These are phyloP conservation scores for Pseudonectria foliicola DNA, from an alignment of 2,329 filamentous ascomycete species.

Conservation along the genomic window DNA sequence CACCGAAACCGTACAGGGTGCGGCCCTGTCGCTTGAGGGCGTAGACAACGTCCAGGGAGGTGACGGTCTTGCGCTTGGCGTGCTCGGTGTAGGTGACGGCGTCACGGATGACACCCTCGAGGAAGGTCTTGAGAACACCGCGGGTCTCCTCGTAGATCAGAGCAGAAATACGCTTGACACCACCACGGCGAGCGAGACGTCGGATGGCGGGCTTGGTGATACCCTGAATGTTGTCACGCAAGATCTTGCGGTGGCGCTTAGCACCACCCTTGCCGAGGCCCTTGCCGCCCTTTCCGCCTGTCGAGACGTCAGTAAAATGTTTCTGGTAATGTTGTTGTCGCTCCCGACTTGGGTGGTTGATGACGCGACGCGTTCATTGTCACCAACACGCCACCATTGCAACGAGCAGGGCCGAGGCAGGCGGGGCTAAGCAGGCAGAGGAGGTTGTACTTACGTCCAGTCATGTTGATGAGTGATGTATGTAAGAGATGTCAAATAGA, in stretches of 20 bases:
- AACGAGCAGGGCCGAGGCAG: too few relatives aligned
- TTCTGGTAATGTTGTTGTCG: neutral
- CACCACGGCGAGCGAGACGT: conserved; percentile 96
- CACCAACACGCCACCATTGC: neutral
- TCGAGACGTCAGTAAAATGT: conserved; percentile 37
- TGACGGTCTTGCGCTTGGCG: conserved; percentile 76
- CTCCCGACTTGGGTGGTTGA: neutral
- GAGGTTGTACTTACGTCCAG: conserved; percentile 57
- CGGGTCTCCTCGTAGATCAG: conserved; percentile 77
- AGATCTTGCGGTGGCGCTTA: conserved; percentile 98
- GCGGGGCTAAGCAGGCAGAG: conserved; percentile 6
- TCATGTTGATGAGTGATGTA: conserved; percentile 52
- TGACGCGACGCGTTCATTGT: conserved; percentile 1
- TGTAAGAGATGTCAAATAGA: conserved; percentile 17
- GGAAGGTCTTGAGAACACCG: conserved; percentile 71
- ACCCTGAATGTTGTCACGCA: conserved; percentile 99
- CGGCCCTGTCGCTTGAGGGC: conserved; percentile 63
- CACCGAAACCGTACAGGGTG: conserved; percentile 84
- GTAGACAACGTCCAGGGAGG: conserved; percentile 61
- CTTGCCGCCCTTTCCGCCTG: conserved; percentile 93
- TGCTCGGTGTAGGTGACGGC: conserved; percentile 74
- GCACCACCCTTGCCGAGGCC: conserved; percentile 96
- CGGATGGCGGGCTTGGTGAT: conserved; percentile 98
- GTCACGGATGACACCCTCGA: conserved; percentile 69
- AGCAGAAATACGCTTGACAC: conserved; percentile 99